phyloP scores from a whole-genome alignment of 148 eudicot species.

The Heliosperma pusillum region DNA sequence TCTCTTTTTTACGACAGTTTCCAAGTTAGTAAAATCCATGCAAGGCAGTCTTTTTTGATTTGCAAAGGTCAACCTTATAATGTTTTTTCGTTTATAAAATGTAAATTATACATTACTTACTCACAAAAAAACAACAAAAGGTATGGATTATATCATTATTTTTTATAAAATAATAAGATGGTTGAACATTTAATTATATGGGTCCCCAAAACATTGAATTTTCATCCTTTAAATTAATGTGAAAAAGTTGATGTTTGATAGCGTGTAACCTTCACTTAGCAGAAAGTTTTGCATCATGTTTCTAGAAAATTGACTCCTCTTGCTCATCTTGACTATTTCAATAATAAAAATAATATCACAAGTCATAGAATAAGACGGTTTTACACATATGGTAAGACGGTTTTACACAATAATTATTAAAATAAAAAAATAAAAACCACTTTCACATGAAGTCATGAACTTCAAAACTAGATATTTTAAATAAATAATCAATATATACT shows the following conservation, averaged over 20 bases:
- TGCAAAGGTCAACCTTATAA: neutral
- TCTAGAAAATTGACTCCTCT: neutral
- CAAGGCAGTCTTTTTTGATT: slow-evolving; percentile 10
- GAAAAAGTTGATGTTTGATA: neutral
- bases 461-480: neutral
- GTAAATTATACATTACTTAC: neutral
- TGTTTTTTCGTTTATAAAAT: neutral
- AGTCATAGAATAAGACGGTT: no score
- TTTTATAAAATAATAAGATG: neutral
- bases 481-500: neutral
- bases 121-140: neutral
- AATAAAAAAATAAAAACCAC: no score
- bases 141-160: neutral
- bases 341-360: neutral
- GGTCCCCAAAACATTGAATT: neutral
- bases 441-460: no score
- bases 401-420: no score
- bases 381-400: no score
- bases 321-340: neutral
- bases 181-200: slow-evolving; percentile 17
- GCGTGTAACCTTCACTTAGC: neutral
- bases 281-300: neutral
- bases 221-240: no score
- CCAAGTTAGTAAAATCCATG: no score
- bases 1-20: no score